Evolutionary conservation across 306 rosid genomes (phyloP).

Genomic region (Pachyrhizus erosus): DNA sequence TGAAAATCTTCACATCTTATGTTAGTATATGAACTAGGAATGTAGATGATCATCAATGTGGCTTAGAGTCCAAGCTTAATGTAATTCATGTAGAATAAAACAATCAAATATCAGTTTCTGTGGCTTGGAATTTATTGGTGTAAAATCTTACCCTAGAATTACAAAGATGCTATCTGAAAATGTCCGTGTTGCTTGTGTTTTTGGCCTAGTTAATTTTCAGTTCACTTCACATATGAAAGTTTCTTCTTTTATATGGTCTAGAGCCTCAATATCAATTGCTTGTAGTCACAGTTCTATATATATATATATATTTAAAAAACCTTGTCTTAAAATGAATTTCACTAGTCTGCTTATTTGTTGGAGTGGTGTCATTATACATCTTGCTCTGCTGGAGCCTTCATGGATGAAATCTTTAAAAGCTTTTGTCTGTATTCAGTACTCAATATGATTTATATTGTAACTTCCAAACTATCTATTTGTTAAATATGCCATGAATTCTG

Average conservation of each 20-base stretch:
- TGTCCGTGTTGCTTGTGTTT: not conserved
- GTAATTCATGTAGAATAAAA: not conserved
- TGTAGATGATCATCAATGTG: not conserved
- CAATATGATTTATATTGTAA: not conserved
- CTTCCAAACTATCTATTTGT: slow-evolving; percentile 5
- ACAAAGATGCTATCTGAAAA: not conserved
- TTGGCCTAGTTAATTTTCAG: not conserved
- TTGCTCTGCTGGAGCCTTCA: not conserved
- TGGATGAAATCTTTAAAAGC: not conserved
- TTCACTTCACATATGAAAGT: not conserved
- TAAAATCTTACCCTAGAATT: not conserved
- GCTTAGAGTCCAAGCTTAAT: not conserved
- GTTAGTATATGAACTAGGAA: not conserved
- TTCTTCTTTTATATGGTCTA: not conserved
- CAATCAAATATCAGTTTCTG: not conserved
- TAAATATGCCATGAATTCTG: not conserved
- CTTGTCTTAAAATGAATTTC: not conserved
- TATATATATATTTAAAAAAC: not conserved
- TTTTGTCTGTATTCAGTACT: slow-evolving; percentile 13
- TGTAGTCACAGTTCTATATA: not conserved
- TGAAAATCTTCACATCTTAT: not conserved
- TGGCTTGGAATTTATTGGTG: slow-evolving; percentile 9
- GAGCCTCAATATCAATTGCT: not conserved
- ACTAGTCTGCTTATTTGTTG: not conserved
- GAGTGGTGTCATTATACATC: slow-evolving; percentile 9